phyloP scores from a whole-genome alignment of 441 rosid species.

The Adansonia grandidieri region DNA sequence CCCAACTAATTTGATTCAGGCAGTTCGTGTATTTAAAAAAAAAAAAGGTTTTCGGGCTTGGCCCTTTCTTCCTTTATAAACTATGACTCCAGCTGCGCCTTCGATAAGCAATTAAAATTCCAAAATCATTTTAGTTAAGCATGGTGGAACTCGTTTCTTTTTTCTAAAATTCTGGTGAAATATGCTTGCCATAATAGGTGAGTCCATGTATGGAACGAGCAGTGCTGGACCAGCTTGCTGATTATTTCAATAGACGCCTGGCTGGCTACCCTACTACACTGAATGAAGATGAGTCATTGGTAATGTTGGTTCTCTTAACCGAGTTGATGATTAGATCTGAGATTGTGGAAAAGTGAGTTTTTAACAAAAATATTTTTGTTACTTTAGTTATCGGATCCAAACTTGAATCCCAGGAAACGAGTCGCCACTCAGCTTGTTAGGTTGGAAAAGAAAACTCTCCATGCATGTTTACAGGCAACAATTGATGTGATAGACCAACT shows the following conservation, averaged over 20 bases:
- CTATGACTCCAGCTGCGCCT: not conserved
- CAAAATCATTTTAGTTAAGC: slow-evolving; percentile 15
- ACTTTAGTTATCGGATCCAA: slow-evolving; percentile 68
- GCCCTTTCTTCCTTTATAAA: slow-evolving; percentile 2
- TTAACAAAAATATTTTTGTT: slow-evolving; percentile 21
- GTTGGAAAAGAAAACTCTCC: slow-evolving; percentile 85
- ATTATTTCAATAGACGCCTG: slow-evolving; percentile 70
- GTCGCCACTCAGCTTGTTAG: slow-evolving; percentile 88
- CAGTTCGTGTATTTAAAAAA: slow-evolving; percentile 9
- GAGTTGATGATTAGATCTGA: slow-evolving; percentile 20
- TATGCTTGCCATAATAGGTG: slow-evolving; percentile 51
- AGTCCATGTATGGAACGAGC: slow-evolving; percentile 96
- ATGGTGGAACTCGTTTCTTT: slow-evolving; percentile 16
- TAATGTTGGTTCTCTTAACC: slow-evolving; percentile 31
- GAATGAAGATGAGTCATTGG: slow-evolving; percentile 78
- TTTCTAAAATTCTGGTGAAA: slow-evolving; percentile 27
- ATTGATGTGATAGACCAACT: slow-evolving; percentile 61
- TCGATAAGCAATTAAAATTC: slow-evolving; percentile 18
- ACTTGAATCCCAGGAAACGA: slow-evolving; percentile 74
- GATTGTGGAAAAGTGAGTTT: not conserved
- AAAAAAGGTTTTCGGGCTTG: not conserved
- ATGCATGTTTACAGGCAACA: slow-evolving; percentile 71
- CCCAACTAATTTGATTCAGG: slow-evolving; percentile 12
- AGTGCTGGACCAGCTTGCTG: slow-evolving; percentile 82
- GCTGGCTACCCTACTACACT: slow-evolving; percentile 79